Evolutionary conservation across 2,329 filamentous ascomycete genomes (phyloP).

Genomic region (Colletotrichum ledebouriae): DNA sequence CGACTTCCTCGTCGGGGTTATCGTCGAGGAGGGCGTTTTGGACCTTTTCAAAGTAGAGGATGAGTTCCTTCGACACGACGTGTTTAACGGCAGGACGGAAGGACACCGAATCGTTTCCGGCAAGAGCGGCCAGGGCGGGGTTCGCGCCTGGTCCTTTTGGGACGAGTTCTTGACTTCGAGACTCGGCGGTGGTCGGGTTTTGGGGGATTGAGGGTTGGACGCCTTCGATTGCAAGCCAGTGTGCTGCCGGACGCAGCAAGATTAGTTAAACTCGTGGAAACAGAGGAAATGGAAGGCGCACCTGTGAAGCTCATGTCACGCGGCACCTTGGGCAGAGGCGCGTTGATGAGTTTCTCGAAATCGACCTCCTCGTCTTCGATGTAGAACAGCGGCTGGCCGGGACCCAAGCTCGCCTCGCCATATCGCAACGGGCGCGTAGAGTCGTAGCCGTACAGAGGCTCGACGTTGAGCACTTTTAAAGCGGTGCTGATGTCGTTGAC

Average conservation of each 20-base stretch:
- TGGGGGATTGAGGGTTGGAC: constrained; percentile 97
- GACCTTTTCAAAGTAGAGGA: constrained; percentile 97
- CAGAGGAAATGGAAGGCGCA: constrained; percentile 55
- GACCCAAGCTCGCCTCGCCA: constrained; percentile 92
- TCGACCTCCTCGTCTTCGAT: constrained; percentile 99
- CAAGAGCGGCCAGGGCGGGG: constrained; percentile 83
- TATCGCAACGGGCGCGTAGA: constrained; percentile 90
- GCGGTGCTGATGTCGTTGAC: constrained; percentile 93
- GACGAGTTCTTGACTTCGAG: constrained; percentile 85
- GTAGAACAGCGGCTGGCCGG: constrained; percentile 95
- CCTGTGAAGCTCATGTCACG: constrained; percentile 93
- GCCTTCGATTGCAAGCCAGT: constrained; percentile 98
- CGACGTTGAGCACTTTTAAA: constrained; percentile 87
- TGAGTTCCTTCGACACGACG: constrained; percentile 93
- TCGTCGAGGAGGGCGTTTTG: constrained; percentile 90
- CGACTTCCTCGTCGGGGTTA: constrained; percentile 81
- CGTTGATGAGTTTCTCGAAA: constrained; percentile 99
- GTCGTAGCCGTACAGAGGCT: constrained; percentile 97
- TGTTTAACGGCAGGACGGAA: constrained; percentile 96
- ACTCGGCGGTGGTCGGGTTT: constrained; percentile 90
- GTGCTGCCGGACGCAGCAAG: constrained; percentile 75
- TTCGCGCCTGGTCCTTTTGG: constrained; percentile 93
- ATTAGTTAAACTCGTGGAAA: constrained; percentile 40
- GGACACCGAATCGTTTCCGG: constrained; percentile 84
- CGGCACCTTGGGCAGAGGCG: constrained; percentile 92